A percentile compares a stretch with the other conserved stretches of the same genome.
Evolutionary conservation across 306 rosid genomes (phyloP).

Genomic region (Dryas drummondii): DNA sequence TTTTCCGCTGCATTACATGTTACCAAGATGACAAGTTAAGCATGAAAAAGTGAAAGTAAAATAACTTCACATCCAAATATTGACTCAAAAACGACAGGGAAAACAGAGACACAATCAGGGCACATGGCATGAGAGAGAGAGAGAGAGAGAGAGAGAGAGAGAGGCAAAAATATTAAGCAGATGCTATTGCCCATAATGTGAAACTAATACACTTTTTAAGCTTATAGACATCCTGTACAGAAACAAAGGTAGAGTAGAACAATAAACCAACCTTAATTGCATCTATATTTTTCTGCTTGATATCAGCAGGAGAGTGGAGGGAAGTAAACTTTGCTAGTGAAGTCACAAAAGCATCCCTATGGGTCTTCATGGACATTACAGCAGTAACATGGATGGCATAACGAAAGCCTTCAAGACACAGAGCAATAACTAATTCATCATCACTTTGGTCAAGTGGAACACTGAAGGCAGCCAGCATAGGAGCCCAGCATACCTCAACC

Average conservation of each 20-base stretch:
- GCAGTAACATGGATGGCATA: constrained; percentile 93
- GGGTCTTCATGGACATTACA: constrained; percentile 96
- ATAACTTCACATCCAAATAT: constrained; percentile 4
- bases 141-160: background rate
- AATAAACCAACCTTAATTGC: constrained; percentile 86
- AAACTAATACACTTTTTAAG: background rate
- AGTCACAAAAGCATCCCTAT: constrained; percentile 98
- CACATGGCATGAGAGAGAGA: background rate
- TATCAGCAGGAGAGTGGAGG: constrained; percentile 94
- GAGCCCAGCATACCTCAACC: constrained; percentile 99
- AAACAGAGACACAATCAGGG: no score
- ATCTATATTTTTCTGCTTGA: constrained; percentile 88
- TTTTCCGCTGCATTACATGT: background rate
- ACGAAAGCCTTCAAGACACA: constrained; percentile 96
- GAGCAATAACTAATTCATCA: constrained; percentile 78
- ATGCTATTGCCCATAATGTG: background rate
- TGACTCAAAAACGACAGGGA: no score
- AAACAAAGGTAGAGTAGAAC: constrained; percentile 22
- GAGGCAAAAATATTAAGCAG: background rate
- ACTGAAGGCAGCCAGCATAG: constrained; percentile 99
- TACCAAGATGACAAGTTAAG: background rate
- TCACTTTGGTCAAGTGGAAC: constrained; percentile 98
- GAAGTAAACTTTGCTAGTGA: constrained; percentile 96
- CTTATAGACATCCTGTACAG: background rate
- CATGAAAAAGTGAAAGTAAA: background rate